Percentiles rank a stretch among this genome's conserved stretches.
phyloP scores from a whole-genome alignment of 129 eudicot genomes.

The Lactuca saligna region DNA sequence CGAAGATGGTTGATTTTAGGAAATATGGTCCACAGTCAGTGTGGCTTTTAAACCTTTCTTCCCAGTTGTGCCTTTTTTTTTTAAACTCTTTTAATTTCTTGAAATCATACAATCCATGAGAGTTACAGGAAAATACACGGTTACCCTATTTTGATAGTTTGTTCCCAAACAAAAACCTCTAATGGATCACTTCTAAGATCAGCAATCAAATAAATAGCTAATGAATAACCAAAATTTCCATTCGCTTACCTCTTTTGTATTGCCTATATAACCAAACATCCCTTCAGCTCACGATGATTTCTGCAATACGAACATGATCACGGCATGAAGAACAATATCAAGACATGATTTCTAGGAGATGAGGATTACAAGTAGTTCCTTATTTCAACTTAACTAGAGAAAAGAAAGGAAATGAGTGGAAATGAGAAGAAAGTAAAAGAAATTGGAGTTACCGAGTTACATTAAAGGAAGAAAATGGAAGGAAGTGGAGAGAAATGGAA shows the following conservation, averaged over 20 bases:
- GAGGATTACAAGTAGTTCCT: no score
- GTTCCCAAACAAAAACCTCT: conserved; percentile 85
- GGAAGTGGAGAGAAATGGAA: no score
- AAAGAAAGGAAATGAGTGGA: no score
- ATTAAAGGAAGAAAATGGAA: no score
- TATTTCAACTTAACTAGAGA: no score
- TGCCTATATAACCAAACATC: conserved; percentile 59
- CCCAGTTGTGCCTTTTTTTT: conserved; percentile 86
- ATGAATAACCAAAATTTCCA: conserved; percentile 33
- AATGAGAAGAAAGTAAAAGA: no score
- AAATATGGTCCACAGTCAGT: conserved; percentile 81
- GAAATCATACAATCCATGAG: conserved; percentile 91
- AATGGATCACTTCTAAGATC: conserved; percentile 76
- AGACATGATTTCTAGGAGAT: no score
- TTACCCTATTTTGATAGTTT: conserved; percentile 40
- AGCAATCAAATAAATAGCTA: conserved; percentile 59
- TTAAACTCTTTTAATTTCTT: conserved; percentile 65
- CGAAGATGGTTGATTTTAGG: conserved; percentile 82
- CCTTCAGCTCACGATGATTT: no score
- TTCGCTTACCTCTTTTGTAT: conserved; percentile 30
- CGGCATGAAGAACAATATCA: no score
- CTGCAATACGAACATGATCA: no score
- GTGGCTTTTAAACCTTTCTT: conserved; percentile 70
- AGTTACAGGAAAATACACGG: conserved; percentile 59
- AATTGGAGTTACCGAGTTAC: no score